Evolutionary conservation across 345 rosid genomes (phyloP).

Genomic region (Boechera stricta): DNA sequence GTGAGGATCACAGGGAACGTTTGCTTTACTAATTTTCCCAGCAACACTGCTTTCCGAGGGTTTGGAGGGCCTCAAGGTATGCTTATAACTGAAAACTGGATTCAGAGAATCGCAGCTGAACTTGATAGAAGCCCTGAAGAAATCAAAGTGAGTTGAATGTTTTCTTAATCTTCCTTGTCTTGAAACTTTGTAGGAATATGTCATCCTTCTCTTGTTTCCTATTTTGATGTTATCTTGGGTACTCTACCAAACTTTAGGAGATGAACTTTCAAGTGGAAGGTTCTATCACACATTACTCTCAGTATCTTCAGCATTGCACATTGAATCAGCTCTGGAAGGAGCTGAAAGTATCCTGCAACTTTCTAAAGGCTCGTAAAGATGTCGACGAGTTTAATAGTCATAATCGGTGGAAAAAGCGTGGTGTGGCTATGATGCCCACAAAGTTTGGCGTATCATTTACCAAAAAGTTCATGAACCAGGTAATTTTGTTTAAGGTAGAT

Average conservation of each 20-base stretch:
- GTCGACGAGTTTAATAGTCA: conserved; percentile 63
- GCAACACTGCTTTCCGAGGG: conserved; percentile 95
- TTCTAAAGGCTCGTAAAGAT: conserved; percentile 64
- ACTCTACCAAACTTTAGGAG: conserved; percentile 54
- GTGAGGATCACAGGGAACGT: conserved; percentile 72
- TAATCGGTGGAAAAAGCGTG: conserved; percentile 91
- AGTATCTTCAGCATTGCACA: conserved; percentile 70
- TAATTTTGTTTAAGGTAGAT: too few species aligned
- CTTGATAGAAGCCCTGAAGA: conserved; percentile 78
- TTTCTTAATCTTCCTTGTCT: background rate
- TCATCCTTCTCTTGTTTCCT: conserved; percentile 1
- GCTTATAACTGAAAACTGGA: conserved; percentile 94
- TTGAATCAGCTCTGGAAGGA: conserved; percentile 71
- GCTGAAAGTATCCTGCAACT: conserved; percentile 66
- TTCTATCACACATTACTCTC: conserved; percentile 75
- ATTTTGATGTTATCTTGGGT: background rate
- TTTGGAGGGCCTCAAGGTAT: conserved; percentile 96
- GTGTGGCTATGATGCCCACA: conserved; percentile 61
- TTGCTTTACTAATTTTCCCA: conserved; percentile 85
- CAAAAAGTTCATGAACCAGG: too few species aligned
- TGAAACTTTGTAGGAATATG: background rate
- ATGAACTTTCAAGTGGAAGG: conserved; percentile 92
- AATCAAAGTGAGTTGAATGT: conserved; percentile 59
- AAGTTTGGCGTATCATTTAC: too few species aligned
- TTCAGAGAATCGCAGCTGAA: conserved; percentile 76